Evolutionary conservation across 2,329 filamentous ascomycete species (phyloP).

Genomic region (Aspergillus sp.): DNA sequence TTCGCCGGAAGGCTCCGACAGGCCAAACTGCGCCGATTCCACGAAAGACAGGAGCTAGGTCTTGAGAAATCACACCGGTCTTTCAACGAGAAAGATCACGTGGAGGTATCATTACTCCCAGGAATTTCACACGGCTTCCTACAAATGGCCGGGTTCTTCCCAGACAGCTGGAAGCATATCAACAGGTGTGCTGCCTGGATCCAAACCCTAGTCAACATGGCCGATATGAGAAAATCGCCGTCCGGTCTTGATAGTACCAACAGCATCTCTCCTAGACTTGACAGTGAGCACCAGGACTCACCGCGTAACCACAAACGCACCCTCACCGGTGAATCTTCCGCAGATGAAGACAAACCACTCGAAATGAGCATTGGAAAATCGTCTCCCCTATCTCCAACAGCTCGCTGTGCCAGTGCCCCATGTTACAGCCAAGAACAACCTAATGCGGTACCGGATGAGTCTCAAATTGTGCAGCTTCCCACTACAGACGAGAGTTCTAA

Average conservation of each 20-base stretch:
- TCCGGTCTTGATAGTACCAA: conserved; percentile 13
- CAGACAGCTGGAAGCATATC: conserved; percentile 86
- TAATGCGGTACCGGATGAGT: neutral
- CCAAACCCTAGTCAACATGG: conserved; percentile 63
- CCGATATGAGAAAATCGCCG: conserved; percentile 21
- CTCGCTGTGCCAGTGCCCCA: conserved; percentile 1
- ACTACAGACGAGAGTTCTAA: neutral
- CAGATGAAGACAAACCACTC: conserved; percentile 76
- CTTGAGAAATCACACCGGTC: conserved; percentile 53
- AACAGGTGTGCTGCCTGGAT: conserved; percentile 80
- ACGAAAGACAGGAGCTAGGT: conserved; percentile 56
- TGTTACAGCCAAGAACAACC: neutral
- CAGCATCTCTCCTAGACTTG: conserved; percentile 8
- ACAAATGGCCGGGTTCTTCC: conserved; percentile 85
- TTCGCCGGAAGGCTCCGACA: conserved; percentile 87
- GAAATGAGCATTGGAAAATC: conserved; percentile 69
- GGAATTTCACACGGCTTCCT: conserved; percentile 92
- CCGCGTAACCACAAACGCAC: conserved; percentile 49
- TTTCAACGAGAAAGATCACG: conserved; percentile 72
- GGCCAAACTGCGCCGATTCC: conserved; percentile 64
- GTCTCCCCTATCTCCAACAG: conserved; percentile 18
- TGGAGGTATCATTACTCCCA: conserved; percentile 81
- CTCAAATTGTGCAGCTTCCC: neutral
- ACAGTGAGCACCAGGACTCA: conserved; percentile 7
- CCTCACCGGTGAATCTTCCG: conserved; percentile 60